phyloP scores from a whole-genome alignment of 805 yeast species.

The Candida insectorum region DNA sequence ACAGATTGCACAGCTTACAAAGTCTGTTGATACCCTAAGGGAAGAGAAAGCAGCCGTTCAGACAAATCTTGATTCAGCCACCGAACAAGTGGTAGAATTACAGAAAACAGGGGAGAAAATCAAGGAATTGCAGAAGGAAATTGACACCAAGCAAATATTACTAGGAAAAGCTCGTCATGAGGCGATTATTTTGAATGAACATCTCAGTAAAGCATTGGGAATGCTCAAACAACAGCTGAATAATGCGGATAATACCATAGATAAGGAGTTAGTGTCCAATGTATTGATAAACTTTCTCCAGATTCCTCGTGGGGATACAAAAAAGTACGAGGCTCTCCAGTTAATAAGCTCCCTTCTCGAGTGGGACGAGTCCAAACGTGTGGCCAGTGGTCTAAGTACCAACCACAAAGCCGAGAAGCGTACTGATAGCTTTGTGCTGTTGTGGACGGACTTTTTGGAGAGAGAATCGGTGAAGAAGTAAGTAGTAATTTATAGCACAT shows the following conservation, averaged over 20 bases:
- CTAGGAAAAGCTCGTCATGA: slow-evolving; percentile 94
- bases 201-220: slow-evolving; percentile 86
- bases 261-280: slow-evolving; percentile 85
- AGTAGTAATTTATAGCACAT: no score
- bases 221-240: slow-evolving; percentile 76
- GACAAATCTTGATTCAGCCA: slow-evolving; percentile 1
- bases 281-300: slow-evolving; percentile 79
- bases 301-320: slow-evolving; percentile 88
- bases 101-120: slow-evolving; percentile 19
- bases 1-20: slow-evolving; percentile 2
- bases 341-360: slow-evolving; percentile 76
- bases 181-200: slow-evolving; percentile 89
- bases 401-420: slow-evolving; percentile 6
- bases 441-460: slow-evolving; percentile 80
- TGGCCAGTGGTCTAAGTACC: slow-evolving; percentile 64
- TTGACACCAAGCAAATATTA: slow-evolving; percentile 58
- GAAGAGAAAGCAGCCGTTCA: slow-evolving; percentile 8
- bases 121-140: slow-evolving; percentile 56
- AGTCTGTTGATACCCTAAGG: slow-evolving; percentile 6
- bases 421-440: slow-evolving; percentile 53
- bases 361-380: slow-evolving; percentile 82
- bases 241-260: slow-evolving; percentile 62
- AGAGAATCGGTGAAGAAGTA: slow-evolving; percentile 43
- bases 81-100: slow-evolving; percentile 12
- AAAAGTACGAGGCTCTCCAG: slow-evolving; percentile 88